These are phyloP conservation scores for Eustoma russellianum DNA, from an alignment of 257 asterid genomes.

Conservation along the genomic window DNA sequence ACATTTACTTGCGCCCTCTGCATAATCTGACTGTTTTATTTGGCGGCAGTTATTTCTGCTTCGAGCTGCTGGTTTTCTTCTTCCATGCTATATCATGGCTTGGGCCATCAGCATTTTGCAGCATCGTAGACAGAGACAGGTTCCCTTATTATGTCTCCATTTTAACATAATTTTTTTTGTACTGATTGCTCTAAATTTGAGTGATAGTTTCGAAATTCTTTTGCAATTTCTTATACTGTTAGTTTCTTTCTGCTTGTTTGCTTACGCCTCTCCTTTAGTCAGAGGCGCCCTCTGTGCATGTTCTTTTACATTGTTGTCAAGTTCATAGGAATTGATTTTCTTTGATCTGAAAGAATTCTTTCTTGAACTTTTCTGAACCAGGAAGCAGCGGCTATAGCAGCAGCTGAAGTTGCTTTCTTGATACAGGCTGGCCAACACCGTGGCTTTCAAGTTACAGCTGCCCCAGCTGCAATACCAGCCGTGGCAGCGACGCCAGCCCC, in stretches of 20 bases:
- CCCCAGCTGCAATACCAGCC: constrained; percentile 12
- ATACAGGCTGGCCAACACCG: constrained; percentile 36
- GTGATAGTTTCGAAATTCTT: neutral
- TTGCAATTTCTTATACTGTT: neutral
- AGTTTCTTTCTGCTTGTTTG: too few relatives aligned
- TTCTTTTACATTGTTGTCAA: neutral
- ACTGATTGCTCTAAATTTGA: too few relatives aligned
- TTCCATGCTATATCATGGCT: constrained; percentile 42
- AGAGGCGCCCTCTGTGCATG: neutral
- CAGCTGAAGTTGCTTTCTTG: constrained; percentile 44
- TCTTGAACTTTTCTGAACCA: constrained; percentile 12
- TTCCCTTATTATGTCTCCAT: neutral
- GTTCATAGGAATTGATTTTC: neutral
- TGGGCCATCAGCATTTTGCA: constrained; percentile 44
- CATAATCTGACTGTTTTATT: constrained; percentile 5
- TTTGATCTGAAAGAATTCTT: neutral
- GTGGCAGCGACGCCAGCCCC: constrained; percentile 22
- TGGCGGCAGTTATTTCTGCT: constrained; percentile 37
- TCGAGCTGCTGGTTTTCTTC: constrained; percentile 37
- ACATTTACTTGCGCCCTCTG: neutral
- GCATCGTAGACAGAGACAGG: constrained; percentile 49
- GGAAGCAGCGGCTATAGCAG: constrained; percentile 39
- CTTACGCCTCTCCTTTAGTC: neutral
- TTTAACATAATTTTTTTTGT: neutral
- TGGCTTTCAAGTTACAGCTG: constrained; percentile 31